Evolutionary conservation across 768 basidiomycete genomes (phyloP).

Genomic region (Lentinus brumalis): DNA sequence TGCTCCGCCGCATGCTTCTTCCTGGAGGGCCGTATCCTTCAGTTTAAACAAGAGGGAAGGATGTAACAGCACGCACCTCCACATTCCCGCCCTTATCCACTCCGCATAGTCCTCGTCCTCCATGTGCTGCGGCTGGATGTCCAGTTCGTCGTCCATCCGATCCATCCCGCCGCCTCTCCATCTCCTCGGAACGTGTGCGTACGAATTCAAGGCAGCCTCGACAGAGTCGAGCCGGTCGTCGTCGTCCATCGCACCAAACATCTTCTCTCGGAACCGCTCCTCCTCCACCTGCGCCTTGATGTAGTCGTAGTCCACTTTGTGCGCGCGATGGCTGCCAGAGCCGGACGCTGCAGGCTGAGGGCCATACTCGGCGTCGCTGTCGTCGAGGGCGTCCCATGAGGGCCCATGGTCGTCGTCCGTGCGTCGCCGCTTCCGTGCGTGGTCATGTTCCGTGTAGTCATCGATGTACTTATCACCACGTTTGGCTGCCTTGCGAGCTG

Average conservation of each 20-base stretch:
- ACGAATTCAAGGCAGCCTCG: conserved; percentile 65
- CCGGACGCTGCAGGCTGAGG: conserved; percentile 29
- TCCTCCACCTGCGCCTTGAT: conserved; percentile 63
- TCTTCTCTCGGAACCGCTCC: conserved; percentile 66
- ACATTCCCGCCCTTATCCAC: conserved; percentile 87
- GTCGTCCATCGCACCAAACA: conserved; percentile 71
- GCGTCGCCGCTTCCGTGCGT: conserved; percentile 19
- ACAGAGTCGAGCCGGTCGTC: conserved; percentile 69
- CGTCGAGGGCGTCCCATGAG: conserved; percentile 5
- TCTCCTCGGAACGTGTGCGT: conserved; percentile 70
- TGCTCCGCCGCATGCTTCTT: conserved; percentile 69
- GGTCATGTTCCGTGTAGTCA: conserved; percentile 16
- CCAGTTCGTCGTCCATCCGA: conserved; percentile 46
- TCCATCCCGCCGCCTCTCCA: conserved; percentile 51
- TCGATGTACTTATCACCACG: conserved; percentile 26
- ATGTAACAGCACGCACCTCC: conserved; percentile 49
- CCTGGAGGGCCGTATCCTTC: conserved; percentile 36
- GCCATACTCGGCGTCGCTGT: conserved; percentile 30
- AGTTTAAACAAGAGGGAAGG: background rate
- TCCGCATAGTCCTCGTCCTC: conserved; percentile 88
- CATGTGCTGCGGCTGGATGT: conserved; percentile 52
- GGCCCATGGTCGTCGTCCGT: conserved; percentile 5
- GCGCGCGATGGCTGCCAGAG: conserved; percentile 21
- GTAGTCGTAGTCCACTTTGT: conserved; percentile 48
- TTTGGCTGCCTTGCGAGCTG: conserved; percentile 48